These are phyloP conservation scores for Drosera capensis DNA, from an alignment of 148 eudicot species.

Conservation along the genomic window DNA sequence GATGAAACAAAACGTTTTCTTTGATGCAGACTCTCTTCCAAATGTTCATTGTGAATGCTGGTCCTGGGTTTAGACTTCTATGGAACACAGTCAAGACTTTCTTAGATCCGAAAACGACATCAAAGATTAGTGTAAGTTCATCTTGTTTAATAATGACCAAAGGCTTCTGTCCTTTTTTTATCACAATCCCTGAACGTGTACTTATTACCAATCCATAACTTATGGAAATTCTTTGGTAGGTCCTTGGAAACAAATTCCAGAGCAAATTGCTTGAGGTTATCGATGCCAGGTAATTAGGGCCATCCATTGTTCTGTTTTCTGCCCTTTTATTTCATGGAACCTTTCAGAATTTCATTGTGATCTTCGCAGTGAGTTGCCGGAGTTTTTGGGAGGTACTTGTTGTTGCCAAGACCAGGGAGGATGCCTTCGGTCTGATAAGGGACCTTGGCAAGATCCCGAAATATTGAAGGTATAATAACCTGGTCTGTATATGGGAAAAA, in stretches of 20 bases:
- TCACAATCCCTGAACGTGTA: neutral
- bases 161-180: neutral
- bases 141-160: neutral
- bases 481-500: neutral
- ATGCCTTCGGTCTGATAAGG: conserved; percentile 81
- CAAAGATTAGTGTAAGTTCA: conserved; percentile 78
- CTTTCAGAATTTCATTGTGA: neutral
- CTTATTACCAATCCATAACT: neutral
- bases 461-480: conserved; percentile 47
- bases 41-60: conserved; percentile 95
- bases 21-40: conserved; percentile 67
- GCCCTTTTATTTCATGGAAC: neutral
- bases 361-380: conserved; percentile 67
- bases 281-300: conserved; percentile 56
- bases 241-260: conserved; percentile 85
- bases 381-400: conserved; percentile 81
- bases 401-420: conserved; percentile 77
- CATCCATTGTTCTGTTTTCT: neutral
- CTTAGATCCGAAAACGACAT: conserved; percentile 83
- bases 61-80: conserved; percentile 89
- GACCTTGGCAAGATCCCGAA: conserved; percentile 85
- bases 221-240: conserved; percentile 27
- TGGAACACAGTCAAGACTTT: conserved; percentile 84
- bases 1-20: neutral
- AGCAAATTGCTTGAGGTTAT: conserved; percentile 72